Conservation (phyloP, 345 rosid genomes). For the Salix udensis region DNA sequence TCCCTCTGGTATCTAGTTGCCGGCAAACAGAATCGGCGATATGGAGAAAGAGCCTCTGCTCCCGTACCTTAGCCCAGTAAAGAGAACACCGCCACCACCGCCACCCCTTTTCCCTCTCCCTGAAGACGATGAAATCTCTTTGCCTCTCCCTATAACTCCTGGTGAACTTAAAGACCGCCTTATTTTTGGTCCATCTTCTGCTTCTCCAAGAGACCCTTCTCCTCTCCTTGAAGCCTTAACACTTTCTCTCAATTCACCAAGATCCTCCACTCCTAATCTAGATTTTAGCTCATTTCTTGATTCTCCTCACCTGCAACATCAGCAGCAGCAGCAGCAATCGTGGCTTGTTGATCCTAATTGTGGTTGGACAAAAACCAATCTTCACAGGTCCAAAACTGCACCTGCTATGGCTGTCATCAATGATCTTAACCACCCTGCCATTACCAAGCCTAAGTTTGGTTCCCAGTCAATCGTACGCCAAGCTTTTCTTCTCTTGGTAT, state of each 20-base stretch:
- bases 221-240: slow-evolving; percentile 49
- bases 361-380: slow-evolving; percentile 26
- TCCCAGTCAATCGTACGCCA: slow-evolving; percentile 55
- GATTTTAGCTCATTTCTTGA: slow-evolving; percentile 3
- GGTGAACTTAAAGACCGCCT: slow-evolving; percentile 62
- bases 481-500: slow-evolving; percentile 45
- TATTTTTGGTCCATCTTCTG: slow-evolving; percentile 56
- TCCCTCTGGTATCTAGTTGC: background rate
- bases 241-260: slow-evolving; percentile 36
- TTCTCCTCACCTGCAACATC: slow-evolving; percentile 15
- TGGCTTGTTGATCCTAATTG: slow-evolving; percentile 38
- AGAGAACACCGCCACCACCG: slow-evolving; percentile 20
- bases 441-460: slow-evolving; percentile 44
- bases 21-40: slow-evolving; percentile 1
- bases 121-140: slow-evolving; percentile 54
- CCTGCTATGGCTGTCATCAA: slow-evolving; percentile 77
- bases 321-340: slow-evolving; percentile 15
- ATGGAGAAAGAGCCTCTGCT: slow-evolving; percentile 66
- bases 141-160: slow-evolving; percentile 62
- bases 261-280: slow-evolving; percentile 23
- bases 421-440: slow-evolving; percentile 28
- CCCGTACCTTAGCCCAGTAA: slow-evolving; percentile 42
- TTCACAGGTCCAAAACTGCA: slow-evolving; percentile 77
- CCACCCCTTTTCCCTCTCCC: slow-evolving; percentile 61
- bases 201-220: slow-evolving; percentile 39